phyloP scores from a whole-genome alignment of 164 flowering plant genomes.

The Santalum album region DNA sequence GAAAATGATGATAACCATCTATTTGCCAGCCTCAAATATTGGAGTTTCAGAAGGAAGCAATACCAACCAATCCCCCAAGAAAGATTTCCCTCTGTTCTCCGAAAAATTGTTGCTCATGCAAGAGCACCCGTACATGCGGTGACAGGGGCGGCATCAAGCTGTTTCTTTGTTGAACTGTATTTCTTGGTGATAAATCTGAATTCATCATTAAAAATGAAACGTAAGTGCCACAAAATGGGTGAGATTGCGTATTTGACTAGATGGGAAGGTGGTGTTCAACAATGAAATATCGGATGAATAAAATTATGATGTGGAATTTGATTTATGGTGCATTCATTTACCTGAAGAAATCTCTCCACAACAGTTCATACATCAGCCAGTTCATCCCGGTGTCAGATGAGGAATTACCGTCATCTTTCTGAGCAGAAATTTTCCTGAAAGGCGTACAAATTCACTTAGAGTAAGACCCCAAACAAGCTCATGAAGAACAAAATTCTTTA shows the following conservation, averaged over 20 bases:
- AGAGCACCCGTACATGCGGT: no score
- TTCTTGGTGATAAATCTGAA: constrained; percentile 93
- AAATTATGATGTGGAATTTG: no score
- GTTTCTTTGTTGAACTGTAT: constrained; percentile 59
- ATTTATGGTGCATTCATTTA: not conserved
- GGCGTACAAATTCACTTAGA: constrained; percentile 11
- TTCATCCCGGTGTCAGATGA: constrained; percentile 48
- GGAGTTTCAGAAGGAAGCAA: no score
- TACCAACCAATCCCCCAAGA: no score
- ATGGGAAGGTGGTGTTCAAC: no score
- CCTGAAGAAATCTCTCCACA: constrained; percentile 99
- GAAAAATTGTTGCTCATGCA: no score
- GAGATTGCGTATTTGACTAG: no score
- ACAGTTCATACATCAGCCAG: constrained; percentile 85
- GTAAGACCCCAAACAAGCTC: not conserved
- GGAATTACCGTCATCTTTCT: constrained; percentile 41
- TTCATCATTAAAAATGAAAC: constrained; percentile 1
- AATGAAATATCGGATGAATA: no score
- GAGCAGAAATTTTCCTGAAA: constrained; percentile 45
- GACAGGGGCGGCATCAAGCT: constrained; percentile 45
- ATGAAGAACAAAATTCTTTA: not conserved
- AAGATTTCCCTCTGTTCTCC: no score
- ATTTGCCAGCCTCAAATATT: no score
- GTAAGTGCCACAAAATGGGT: no score
- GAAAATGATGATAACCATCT: no score